Evolutionary conservation across 306 rosid species (phyloP).

Genomic region (Medicago arabica): DNA sequence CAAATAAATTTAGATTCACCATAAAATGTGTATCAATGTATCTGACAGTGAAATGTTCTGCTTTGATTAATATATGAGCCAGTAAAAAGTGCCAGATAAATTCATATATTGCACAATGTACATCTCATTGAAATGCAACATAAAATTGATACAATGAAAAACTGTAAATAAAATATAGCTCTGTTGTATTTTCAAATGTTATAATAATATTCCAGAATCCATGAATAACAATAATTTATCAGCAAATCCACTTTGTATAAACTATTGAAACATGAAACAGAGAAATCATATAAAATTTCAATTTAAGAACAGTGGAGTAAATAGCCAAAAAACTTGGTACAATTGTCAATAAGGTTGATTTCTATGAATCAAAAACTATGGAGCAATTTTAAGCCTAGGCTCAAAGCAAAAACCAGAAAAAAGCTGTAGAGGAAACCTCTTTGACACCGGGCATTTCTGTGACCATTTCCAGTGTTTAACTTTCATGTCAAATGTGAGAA

Average conservation of each 20-base stretch:
- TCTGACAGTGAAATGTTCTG: no score
- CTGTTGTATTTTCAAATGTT: constrained; percentile 53
- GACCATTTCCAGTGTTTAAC: constrained; percentile 92
- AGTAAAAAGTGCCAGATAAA: no score
- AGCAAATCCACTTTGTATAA: constrained; percentile 65
- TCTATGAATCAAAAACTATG: constrained; percentile 52
- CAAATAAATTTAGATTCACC: neutral
- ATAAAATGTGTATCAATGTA: neutral
- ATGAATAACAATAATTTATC: constrained; percentile 58
- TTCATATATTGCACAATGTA: neutral
- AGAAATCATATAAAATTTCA: constrained; percentile 40
- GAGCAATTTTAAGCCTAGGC: constrained; percentile 87
- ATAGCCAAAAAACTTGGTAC: constrained; percentile 38
- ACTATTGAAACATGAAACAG: constrained; percentile 44
- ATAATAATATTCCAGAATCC: constrained; percentile 59
- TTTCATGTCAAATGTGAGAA: constrained; percentile 77
- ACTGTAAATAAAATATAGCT: constrained; percentile 19
- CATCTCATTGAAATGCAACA: constrained; percentile 3
- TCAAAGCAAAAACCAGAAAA: constrained; percentile 95
- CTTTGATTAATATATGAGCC: no score
- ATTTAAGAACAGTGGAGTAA: constrained; percentile 42
- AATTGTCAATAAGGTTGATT: constrained; percentile 35
- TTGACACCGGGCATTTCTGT: constrained; percentile 84
- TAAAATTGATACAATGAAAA: constrained; percentile 8
- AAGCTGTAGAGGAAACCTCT: constrained; percentile 91